phyloP scores from a whole-genome alignment of 2,329 filamentous ascomycete genomes.

The Seiridium cupressi region DNA sequence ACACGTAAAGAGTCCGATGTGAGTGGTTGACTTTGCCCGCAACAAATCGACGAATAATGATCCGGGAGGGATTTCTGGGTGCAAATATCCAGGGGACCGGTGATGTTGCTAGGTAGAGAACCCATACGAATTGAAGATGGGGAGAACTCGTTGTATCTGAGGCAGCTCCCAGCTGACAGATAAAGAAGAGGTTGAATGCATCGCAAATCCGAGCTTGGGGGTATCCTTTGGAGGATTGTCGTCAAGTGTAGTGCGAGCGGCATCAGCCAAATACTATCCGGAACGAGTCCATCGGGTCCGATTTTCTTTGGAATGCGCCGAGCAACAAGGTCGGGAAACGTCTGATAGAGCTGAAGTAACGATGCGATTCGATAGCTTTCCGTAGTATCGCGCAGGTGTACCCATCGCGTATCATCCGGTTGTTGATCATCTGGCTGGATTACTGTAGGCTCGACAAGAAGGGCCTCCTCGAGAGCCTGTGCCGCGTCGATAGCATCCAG shows the following conservation, averaged over 20 bases:
- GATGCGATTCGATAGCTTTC: conserved; percentile 4
- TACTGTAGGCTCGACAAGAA: background rate
- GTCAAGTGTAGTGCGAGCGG: conserved; percentile 1
- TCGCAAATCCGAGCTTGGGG: background rate
- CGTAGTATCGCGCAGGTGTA: background rate
- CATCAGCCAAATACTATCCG: background rate
- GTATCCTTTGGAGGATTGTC: background rate
- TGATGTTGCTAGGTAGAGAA: background rate
- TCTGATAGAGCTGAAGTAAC: conserved; percentile 1
- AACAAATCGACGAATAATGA: too few relatives aligned
- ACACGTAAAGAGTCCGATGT: too few relatives aligned
- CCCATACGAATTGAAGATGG: background rate
- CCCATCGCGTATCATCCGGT: background rate
- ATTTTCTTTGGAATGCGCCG: background rate
- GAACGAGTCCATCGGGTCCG: background rate
- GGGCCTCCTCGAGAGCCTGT: background rate
- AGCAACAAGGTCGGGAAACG: conserved; percentile 3
- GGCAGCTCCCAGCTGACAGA: conserved; percentile 3
- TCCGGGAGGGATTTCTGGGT: background rate
- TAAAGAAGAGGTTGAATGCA: conserved; percentile 5
- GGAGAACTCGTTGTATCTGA: background rate
- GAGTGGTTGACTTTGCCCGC: too few relatives aligned
- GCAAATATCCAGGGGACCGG: background rate
- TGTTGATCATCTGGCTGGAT: background rate
- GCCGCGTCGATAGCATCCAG: background rate